A percentile compares a stretch with the other conserved stretches of the same genome.
Conservation (phyloP, 306 rosid genomes). For the Clitoria ternatea region DNA sequence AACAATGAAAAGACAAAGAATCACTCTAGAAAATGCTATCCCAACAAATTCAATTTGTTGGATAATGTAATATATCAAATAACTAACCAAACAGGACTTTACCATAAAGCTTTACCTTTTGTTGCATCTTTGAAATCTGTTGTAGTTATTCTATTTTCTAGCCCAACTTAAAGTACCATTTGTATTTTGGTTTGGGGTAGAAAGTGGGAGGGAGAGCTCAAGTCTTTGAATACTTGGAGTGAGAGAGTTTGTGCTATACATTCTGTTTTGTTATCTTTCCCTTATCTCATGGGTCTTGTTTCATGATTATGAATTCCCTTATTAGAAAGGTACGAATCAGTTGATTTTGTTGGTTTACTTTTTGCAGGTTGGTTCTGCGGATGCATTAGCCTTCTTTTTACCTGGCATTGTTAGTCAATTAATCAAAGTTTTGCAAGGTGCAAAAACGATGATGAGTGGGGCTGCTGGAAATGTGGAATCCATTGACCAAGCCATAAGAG, state of each 20-base stretch:
- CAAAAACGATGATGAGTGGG: constrained; percentile 78
- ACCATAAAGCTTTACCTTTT: constrained; percentile 6
- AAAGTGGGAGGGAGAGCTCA: background rate
- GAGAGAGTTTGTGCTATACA: background rate
- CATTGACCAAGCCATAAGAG: constrained; percentile 74
- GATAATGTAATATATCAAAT: constrained; percentile 13
- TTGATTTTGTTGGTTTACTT: constrained; percentile 16
- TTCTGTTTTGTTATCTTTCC: background rate
- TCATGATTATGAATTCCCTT: background rate
- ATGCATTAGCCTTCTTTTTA: constrained; percentile 88
- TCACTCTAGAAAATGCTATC: background rate
- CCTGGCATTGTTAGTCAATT: constrained; percentile 91
- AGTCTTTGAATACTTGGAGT: background rate
- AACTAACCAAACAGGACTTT: background rate
- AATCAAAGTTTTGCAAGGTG: constrained; percentile 72
- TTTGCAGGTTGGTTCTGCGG: constrained; percentile 82
- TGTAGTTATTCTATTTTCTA: background rate
- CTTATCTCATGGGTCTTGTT: background rate
- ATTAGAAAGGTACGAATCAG: constrained; percentile 2
- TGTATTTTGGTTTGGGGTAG: background rate
- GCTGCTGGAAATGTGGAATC: constrained; percentile 85
- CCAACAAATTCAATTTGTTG: no score
- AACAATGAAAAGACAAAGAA: constrained; percentile 4
- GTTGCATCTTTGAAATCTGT: background rate
- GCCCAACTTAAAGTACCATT: background rate